phyloP scores from a whole-genome alignment of 2,329 filamentous ascomycete genomes.

The Amauroascus niger region DNA sequence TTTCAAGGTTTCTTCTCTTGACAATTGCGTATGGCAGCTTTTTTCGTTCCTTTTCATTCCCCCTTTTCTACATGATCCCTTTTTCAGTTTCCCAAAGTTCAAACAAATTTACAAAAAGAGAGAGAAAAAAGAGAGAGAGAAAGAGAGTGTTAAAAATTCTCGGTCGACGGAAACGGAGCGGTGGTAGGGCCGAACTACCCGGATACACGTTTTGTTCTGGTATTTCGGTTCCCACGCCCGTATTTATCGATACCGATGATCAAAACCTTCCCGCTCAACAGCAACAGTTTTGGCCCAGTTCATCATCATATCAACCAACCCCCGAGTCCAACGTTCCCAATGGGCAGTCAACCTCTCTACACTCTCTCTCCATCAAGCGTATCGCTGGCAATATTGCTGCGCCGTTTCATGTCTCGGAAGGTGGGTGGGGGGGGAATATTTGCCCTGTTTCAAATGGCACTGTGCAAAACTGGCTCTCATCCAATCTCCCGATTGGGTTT shows the following conservation, averaged over 20 bases:
- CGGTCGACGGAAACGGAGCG: neutral
- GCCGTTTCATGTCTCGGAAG: conserved; percentile 9
- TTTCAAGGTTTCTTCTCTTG: neutral
- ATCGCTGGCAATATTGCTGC: neutral
- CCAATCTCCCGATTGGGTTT: neutral
- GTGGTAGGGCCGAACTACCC: conserved; percentile 10
- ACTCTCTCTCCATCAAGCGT: neutral
- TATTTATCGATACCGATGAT: neutral
- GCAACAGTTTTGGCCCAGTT: neutral
- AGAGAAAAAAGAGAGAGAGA: neutral
- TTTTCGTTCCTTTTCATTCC: neutral
- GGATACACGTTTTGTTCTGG: conserved; percentile 4
- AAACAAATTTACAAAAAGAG: too few relatives aligned
- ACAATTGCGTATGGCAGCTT: neutral
- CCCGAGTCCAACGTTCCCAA: too few relatives aligned
- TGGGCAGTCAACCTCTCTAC: too few relatives aligned
- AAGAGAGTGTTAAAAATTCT: neutral
- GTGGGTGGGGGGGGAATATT: too few relatives aligned
- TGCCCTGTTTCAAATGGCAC: conserved; percentile 2
- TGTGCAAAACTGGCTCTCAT: neutral
- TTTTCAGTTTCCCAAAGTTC: neutral
- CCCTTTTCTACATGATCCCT: neutral
- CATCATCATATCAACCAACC: too few relatives aligned
- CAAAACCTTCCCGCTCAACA: neutral
- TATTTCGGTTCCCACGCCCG: neutral